These are phyloP conservation scores for Exophiala sp. DNA, from an alignment of 2,329 filamentous ascomycete species.

Conservation along the genomic window DNA sequence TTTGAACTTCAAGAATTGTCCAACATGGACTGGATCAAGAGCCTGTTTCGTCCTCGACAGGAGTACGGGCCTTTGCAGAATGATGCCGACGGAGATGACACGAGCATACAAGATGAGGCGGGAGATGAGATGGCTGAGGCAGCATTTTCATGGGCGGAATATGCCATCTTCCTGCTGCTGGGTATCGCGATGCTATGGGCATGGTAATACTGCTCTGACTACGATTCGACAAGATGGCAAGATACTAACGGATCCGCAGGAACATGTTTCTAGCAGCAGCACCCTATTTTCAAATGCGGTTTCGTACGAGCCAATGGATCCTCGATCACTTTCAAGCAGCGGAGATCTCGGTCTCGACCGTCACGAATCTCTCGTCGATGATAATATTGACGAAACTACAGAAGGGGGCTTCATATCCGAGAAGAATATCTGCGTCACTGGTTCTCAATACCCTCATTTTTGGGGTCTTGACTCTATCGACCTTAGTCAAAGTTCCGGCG, in stretches of 20 bases:
- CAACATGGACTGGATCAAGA: constrained; percentile 37
- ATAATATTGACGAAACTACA: constrained; percentile 77
- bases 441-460: constrained; percentile 75
- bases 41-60: constrained; percentile 32
- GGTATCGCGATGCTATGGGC: constrained; percentile 97
- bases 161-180: constrained; percentile 76
- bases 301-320: constrained; percentile 67
- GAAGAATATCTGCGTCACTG: constrained; percentile 75
- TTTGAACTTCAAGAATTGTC: constrained; percentile 25
- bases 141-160: constrained; percentile 81
- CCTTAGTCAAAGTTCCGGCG: constrained; percentile 63
- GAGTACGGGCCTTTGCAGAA: constrained; percentile 32
- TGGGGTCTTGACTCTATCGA: constrained; percentile 74
- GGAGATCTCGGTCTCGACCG: constrained; percentile 79
- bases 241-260: constrained; percentile 49
- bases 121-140: constrained; percentile 12
- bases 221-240: not conserved
- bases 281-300: constrained; percentile 85
- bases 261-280: constrained; percentile 98
- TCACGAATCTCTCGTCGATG: constrained; percentile 75
- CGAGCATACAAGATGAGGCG: constrained; percentile 10
- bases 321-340: constrained; percentile 81
- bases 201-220: constrained; percentile 59
- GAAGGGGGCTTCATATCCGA: constrained; percentile 77
- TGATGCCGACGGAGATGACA: constrained; percentile 19